Conservation (phyloP, 2,329 filamentous ascomycete species). For the Fusarium decemcellulare region DNA sequence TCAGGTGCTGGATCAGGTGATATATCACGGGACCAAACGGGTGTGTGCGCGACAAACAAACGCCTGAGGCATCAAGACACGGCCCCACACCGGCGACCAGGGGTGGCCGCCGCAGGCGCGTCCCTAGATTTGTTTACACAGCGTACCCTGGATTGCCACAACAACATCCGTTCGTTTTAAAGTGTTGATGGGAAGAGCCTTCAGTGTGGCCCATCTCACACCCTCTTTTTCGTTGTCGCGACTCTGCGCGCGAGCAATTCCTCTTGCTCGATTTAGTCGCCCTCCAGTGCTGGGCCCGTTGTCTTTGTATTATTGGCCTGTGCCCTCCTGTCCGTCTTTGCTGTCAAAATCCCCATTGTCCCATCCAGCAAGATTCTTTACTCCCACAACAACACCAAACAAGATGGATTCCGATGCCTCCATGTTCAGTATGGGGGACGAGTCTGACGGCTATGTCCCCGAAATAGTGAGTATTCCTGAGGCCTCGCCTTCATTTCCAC, state of each 20-base stretch:
- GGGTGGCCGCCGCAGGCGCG: constrained; percentile 37
- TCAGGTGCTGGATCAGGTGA: constrained; percentile 27
- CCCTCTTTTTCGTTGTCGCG: constrained; percentile 44
- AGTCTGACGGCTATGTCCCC: constrained; percentile 60
- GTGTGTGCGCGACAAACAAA: background rate
- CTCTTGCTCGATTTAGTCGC: constrained; percentile 34
- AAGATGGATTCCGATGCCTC: constrained; percentile 71
- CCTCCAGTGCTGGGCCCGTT: constrained; percentile 26
- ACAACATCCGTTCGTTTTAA: constrained; percentile 45
- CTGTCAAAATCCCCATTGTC: constrained; percentile 38
- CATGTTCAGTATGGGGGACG: constrained; percentile 61
- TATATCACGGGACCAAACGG: constrained; percentile 31
- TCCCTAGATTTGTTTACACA: constrained; percentile 51
- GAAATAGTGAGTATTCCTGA: constrained; percentile 51
- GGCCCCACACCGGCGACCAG: constrained; percentile 34
- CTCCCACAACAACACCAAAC: constrained; percentile 33
- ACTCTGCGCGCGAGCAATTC: constrained; percentile 41
- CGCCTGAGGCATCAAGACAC: constrained; percentile 43
- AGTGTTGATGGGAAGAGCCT: constrained; percentile 36
- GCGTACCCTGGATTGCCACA: constrained; percentile 44
- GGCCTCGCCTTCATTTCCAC: constrained; percentile 5
- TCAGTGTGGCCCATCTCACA: constrained; percentile 43
- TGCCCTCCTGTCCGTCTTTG: constrained; percentile 32
- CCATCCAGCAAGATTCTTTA: constrained; percentile 33
- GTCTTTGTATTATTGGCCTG: constrained; percentile 39